Percentiles rank a stretch among this genome's conserved stretches.
phyloP scores from a whole-genome alignment of 371 early-diverging fungal species.

The Mortierella sp. region DNA sequence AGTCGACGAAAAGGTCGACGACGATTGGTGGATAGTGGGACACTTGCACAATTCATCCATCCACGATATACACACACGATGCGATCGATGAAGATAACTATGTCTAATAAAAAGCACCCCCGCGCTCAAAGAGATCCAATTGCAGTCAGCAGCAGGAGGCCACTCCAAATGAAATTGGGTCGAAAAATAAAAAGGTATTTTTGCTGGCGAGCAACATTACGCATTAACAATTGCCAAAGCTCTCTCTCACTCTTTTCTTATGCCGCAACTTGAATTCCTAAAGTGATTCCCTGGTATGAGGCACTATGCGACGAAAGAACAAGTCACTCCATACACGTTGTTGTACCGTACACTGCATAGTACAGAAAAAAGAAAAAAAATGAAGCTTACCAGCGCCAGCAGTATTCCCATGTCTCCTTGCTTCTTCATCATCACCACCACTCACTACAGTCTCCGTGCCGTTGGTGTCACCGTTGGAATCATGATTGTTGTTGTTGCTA shows the following conservation, averaged over 20 bases:
- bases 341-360: background rate
- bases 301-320: background rate
- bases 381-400: background rate
- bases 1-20: background rate
- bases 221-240: too few species aligned
- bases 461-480: background rate
- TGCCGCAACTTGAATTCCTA: background rate
- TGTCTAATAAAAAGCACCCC: background rate
- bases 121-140: background rate
- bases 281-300: too few species aligned
- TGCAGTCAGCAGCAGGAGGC: background rate
- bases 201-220: too few species aligned
- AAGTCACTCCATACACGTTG: background rate
- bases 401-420: background rate
- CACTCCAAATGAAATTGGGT: background rate
- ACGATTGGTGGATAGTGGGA: background rate
- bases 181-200: background rate
- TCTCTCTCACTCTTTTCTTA: background rate
- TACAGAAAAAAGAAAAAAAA: background rate
- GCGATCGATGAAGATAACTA: background rate
- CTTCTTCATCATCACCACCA: background rate
- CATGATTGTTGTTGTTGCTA: background rate
- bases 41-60: background rate
- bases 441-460: background rate
- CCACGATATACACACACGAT: background rate